Base-by-base conservation (phyloP, 441 rosid genomes). In the Capsella rubella region DNA sequence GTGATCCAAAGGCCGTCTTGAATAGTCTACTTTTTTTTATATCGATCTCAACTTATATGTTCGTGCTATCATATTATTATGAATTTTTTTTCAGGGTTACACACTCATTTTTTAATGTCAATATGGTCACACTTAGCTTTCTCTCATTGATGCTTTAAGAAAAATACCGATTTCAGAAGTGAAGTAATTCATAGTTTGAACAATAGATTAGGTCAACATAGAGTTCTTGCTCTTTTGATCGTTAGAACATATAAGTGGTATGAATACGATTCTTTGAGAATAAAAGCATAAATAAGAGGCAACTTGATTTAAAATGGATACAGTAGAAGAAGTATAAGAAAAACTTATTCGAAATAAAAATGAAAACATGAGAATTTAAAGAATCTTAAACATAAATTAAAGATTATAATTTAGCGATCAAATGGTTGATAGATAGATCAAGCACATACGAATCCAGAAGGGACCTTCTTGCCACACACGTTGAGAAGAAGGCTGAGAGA, bases 401-500 rank as follows among this genome's bases (percentile, higher is more conserved):
- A 13, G 35, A 54, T 54, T 1, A 28, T 28, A 54, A 21, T 21
- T 21, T 39, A 37, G 28, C 2, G 29, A 54, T 28, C 7, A 11
- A 54, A 54, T 15, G 37, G 2, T 28, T 32, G 35, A 6, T 53
- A 53, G 9, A 28, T 54, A 54, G 37, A 54, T 54, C 60, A 87
- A 45, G 85, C 80, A 32, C 84, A 83, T 55, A 72, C 49, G 58
- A 75, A 83, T 11, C 80, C 82, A 3, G 71, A 47, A 1, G 86
- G 84, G 43, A 66, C 65, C 10, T 72, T 65, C 55, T 40, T 80
- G 50, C 37, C 69, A 61, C 86, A 83, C 31, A 39, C 35, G 54
- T 82, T 84, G 47, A 84, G 84, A 65, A 84, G 71, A 73, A 82
- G 53, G 16, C 79, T 75, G 40, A 85, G 64, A 49, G 86, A 78